Evolutionary conservation across 2,329 filamentous ascomycete species (phyloP), one percentile per base, ranked within the genome.

Genomic region (Aureobasidium uvarum): DNA sequence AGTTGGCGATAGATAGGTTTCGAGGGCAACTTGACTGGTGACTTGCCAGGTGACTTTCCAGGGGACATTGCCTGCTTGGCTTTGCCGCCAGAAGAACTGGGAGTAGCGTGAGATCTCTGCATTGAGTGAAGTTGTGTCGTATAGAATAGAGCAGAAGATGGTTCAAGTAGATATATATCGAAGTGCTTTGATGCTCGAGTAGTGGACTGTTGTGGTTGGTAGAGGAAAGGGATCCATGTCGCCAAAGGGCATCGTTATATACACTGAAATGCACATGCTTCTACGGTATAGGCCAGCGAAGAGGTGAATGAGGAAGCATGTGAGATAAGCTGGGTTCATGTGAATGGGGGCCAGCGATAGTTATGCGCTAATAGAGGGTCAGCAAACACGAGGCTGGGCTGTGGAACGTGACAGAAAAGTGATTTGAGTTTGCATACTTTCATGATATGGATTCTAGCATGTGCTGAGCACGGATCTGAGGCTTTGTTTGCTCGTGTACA

Each of bases 361-460:
- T 43, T 43, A 58, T 58, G 31, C 13, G 55, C 55, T 58, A 39
- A 10, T 31, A 31, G 25, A 45, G 25, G 39, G 23, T 46, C 28
- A 46, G 55, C 38, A 58, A 58, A 45, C 55, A 43, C 23, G 54
- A 31, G 13, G 23, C 54, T n/a, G 36, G 39, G 10, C 16, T 31
- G 55, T 46, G 55, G 25, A 58, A 58, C 39, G 55, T 45, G 55
- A 58, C 39, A 46, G 39, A 58, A 58, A 20, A 20, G 38, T 43
- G 28, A 58, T 31, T 58, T 31, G 25, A 33, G 25, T 45, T 58
- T 58, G 4, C 25, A 46, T 58, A 58, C 39, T 46, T 23, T 58
- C 2, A 33, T 58, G 39, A 36, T 38, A 45, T 11, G 13, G 28
- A 58, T 45, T 20, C 39, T 45, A 58, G 39, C 39, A 58, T 25